A percentile compares a stretch with the other conserved stretches of the same genome.
Evolutionary conservation across 202 grass and related monocot species (phyloP).

Genomic region (Bolboschoenoplectus hybrid): DNA sequence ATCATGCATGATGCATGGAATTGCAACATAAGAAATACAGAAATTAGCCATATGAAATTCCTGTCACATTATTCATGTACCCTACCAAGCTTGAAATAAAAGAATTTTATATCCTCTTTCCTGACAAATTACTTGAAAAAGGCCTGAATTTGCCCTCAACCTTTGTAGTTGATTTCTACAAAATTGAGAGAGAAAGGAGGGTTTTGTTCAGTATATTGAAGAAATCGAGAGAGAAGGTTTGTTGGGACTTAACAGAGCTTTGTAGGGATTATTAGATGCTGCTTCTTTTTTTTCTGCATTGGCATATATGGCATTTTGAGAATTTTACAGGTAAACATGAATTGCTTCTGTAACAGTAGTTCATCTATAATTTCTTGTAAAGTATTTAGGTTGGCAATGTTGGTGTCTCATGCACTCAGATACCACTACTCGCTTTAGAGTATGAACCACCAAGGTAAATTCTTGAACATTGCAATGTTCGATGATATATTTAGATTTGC

Average conservation of each 20-base stretch:
- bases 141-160: background rate
- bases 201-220: background rate
- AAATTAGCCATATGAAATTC: background rate
- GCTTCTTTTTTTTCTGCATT: background rate
- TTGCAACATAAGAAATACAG: background rate
- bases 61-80: background rate
- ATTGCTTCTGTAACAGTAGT: background rate
- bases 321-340: background rate
- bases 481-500: constrained; percentile 29
- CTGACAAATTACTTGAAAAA: background rate
- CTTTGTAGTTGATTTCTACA: background rate
- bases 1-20: background rate
- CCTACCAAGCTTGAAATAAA: background rate
- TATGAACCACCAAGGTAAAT: constrained; percentile 92
- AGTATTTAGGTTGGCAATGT: constrained; percentile 78
- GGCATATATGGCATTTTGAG: background rate
- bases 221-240: background rate
- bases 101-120: background rate
- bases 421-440: constrained; percentile 92
- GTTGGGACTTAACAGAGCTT: background rate
- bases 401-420: constrained; percentile 68
- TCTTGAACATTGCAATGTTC: constrained; percentile 26
- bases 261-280: background rate
- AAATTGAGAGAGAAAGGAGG: background rate
- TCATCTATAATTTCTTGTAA: background rate